Base-by-base conservation (phyloP, 1,284 basidiomycete genomes). In the Neonothopanus nambi region DNA sequence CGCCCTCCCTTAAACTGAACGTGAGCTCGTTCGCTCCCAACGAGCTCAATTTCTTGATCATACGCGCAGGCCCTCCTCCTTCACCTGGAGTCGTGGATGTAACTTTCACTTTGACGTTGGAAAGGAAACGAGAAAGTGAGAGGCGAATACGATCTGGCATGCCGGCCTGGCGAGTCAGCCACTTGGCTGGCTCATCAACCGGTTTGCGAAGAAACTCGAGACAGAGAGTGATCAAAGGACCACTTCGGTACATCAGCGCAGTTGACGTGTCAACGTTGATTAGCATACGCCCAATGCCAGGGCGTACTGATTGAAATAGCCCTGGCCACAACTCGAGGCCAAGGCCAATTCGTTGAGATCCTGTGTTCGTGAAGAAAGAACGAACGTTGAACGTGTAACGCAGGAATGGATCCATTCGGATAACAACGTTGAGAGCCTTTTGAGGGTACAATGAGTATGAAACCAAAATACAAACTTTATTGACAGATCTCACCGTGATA, bases 251-350 rank as follows among this genome's bases (percentile, higher is more conserved):
- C 80, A 86, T 84, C 2, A 79, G 71, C 1, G 79, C 84, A 0
- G 84, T 85, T 1, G 76, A 77, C 41, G 85, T 85, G 52, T 86
- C 84, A 51, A 86, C 73, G 52, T 86, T 86, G 63, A 86, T 74
- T 12, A 85, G 60, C 65, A 86, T 76, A 3, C 67, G 70, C 1
- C 75, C 75, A 3, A 79, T 68, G 0, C 76, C 79, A 4, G 84
- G 84, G 15, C 84, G 73, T 15, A 85, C 75, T 0, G 79, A 82
- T 62, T 84, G 81, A 65, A 84, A 84, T 54, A 82, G 82, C 0
- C 60, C 60, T 6, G n/a, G 36, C 55, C 55, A 57, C 2, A 57
- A 30, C 13, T 57, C 55, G 7, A 57, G 47, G 13, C 55, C 82
- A 17, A 65, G 56, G 2, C 78, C 79, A 11, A 84, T 78, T 49